Evolutionary conservation across 116 monocot species (phyloP).

Genomic region (Papilionanthe hybrid): DNA sequence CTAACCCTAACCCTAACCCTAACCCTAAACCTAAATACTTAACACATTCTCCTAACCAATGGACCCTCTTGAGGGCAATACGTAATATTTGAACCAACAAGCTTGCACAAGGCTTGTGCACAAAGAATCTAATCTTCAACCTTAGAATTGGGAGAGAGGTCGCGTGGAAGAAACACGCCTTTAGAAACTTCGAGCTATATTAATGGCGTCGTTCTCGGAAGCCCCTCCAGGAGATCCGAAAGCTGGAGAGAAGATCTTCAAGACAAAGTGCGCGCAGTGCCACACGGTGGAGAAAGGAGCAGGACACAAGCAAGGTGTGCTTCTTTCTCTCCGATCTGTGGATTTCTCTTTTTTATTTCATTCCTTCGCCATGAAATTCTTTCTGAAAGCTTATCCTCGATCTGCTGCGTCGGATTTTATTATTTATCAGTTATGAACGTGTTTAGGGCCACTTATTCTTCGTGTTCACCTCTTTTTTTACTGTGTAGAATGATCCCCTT

Average conservation of each 20-base stretch:
- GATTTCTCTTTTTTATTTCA: neutral
- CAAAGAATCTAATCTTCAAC: too few species aligned
- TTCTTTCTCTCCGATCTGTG: neutral
- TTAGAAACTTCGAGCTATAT: neutral
- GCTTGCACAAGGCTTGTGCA: too few species aligned
- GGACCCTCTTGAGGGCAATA: too few species aligned
- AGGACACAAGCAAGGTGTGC: slow-evolving; percentile 47
- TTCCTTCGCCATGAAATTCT: neutral
- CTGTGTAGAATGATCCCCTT: too few species aligned
- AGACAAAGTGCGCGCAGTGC: slow-evolving; percentile 57
- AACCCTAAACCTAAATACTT: too few species aligned
- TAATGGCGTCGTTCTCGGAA: slow-evolving; percentile 50
- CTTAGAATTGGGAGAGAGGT: neutral
- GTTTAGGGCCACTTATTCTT: neutral
- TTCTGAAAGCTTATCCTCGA: neutral
- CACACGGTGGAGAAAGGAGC: slow-evolving; percentile 55
- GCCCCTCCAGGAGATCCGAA: slow-evolving; percentile 38
- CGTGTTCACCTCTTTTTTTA: too few species aligned
- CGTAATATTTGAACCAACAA: too few species aligned
- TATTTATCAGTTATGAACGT: neutral
- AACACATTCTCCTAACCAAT: too few species aligned
- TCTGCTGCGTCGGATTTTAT: neutral
- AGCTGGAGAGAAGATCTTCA: slow-evolving; percentile 57
- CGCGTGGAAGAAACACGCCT: neutral
- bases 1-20: too few species aligned